These are phyloP conservation scores for Theobroma cacao DNA, from an alignment of 345 rosid species.

Conservation along the genomic window DNA sequence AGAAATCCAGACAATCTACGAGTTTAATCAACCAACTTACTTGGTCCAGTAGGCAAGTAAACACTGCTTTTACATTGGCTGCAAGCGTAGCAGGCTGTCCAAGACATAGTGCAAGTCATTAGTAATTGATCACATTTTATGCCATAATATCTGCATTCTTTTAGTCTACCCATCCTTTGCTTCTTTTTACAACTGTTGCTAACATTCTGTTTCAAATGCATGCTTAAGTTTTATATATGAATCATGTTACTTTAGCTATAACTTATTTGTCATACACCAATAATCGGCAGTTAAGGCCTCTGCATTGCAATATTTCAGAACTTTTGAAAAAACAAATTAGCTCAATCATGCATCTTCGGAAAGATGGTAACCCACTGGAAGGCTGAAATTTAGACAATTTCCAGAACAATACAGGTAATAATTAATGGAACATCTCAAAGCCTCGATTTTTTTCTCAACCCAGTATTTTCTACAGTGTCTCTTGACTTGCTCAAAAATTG, in stretches of 20 bases:
- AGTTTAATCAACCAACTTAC: conserved; percentile 46
- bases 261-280: not conserved
- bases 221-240: not conserved
- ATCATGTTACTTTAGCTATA: not conserved
- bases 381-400: not conserved
- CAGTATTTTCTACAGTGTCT: not conserved
- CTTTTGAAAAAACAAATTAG: not conserved
- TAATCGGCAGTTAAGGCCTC: not conserved
- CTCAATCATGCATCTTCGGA: not conserved
- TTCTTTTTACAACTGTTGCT: conserved; percentile 6
- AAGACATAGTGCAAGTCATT: conserved; percentile 15
- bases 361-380: not conserved
- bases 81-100: conserved; percentile 83
- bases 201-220: not conserved
- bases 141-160: not conserved
- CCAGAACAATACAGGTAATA: not conserved
- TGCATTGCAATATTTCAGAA: not conserved
- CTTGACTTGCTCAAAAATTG: not conserved
- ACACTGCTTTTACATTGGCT: conserved; percentile 76
- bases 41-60: conserved; percentile 88
- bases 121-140: conserved; percentile 4
- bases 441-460: not conserved
- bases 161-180: not conserved
- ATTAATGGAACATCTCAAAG: not conserved
- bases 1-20: conserved; percentile 7